These are phyloP conservation scores for Tremella fuciformis DNA, from an alignment of 768 basidiomycete species.

Conservation along the genomic window DNA sequence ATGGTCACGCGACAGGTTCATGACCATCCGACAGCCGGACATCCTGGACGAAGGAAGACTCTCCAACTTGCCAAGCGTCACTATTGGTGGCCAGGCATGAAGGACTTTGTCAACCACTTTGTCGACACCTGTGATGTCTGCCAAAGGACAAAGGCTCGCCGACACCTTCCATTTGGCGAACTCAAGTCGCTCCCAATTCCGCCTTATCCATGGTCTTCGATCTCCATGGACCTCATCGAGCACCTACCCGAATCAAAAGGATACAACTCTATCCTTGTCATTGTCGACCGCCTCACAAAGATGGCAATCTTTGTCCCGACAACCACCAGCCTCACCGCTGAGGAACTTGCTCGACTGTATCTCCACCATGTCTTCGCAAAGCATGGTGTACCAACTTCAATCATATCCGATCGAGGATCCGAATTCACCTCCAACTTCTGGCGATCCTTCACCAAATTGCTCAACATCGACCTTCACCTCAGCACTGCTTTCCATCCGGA, in stretches of 20 bases:
- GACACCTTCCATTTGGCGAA: conserved; percentile 10
- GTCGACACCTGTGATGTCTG: conserved; percentile 3
- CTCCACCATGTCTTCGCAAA: conserved; percentile 16
- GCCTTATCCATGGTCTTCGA: conserved; percentile 47
- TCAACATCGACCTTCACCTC: conserved; percentile 51
- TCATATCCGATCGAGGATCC: conserved; percentile 44
- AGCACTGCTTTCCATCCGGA: conserved; percentile 57
- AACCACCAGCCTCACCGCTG: conserved; percentile 42
- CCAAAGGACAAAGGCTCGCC: conserved; percentile 4
- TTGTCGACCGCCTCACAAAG: conserved; percentile 55
- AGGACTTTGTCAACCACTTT: conserved; percentile 4
- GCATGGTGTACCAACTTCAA: conserved; percentile 41
- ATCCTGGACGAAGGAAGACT: background rate
- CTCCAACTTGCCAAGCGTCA: background rate
- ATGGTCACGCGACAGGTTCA: background rate
- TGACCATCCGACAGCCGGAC: background rate
- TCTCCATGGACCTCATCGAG: conserved; percentile 55
- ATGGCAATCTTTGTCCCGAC: conserved; percentile 56
- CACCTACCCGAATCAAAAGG: conserved; percentile 44
- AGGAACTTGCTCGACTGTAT: conserved; percentile 34
- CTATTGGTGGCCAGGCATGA: conserved; percentile 1
- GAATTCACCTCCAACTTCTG: conserved; percentile 48
- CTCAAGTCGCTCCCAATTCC: conserved; percentile 45
- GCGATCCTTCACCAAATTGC: conserved; percentile 38
- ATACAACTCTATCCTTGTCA: conserved; percentile 52